A percentile compares a stretch with the other conserved stretches of the same genome.
Evolutionary conservation across 495 filamentous ascomycete species (phyloP).

Genomic region (Daldinia vernicosa): DNA sequence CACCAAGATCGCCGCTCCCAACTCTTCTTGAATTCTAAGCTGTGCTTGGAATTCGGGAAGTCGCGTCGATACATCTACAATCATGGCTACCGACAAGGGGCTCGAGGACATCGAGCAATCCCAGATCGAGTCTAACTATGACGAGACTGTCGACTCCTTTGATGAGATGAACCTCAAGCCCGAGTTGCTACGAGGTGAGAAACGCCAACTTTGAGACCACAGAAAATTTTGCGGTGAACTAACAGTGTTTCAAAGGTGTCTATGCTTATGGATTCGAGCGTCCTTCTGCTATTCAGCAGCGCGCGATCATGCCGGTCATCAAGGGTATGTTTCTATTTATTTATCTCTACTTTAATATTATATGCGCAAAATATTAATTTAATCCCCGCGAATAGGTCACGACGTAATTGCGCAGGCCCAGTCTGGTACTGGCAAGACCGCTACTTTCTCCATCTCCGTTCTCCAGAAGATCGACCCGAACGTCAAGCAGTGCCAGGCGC

Average conservation of each 20-base stretch:
- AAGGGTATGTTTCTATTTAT: conserved; percentile 77
- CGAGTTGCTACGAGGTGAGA: conserved; percentile 94
- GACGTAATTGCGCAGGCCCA: conserved; percentile 99
- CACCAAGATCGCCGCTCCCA: conserved; percentile 48
- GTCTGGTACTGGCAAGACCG: conserved; percentile 99
- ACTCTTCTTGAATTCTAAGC: conserved; percentile 65
- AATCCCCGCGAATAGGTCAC: conserved; percentile 68
- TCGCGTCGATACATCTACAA: conserved; percentile 65
- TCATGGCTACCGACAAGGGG: conserved; percentile 96
- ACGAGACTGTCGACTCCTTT: conserved; percentile 99
- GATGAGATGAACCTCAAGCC: conserved; percentile 96
- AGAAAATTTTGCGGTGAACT: conserved; percentile 23
- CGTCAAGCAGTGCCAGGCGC: conserved; percentile 92
- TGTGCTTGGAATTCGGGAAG: conserved; percentile 76
- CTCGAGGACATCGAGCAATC: conserved; percentile 91
- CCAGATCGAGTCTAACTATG: conserved; percentile 99
- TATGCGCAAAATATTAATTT: conserved; percentile 40
- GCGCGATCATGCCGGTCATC: conserved; percentile 99
- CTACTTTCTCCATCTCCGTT: conserved; percentile 98
- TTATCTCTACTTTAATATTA: conserved; percentile 26
- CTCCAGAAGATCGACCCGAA: conserved; percentile 96
- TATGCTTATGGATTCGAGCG: conserved; percentile 99
- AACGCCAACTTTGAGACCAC: conserved; percentile 16
- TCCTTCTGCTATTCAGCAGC: conserved; percentile 98
- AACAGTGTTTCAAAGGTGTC: conserved; percentile 69